These are phyloP conservation scores for Thymus quinquecostatus DNA, from an alignment of 257 asterid genomes.

Conservation along the genomic window DNA sequence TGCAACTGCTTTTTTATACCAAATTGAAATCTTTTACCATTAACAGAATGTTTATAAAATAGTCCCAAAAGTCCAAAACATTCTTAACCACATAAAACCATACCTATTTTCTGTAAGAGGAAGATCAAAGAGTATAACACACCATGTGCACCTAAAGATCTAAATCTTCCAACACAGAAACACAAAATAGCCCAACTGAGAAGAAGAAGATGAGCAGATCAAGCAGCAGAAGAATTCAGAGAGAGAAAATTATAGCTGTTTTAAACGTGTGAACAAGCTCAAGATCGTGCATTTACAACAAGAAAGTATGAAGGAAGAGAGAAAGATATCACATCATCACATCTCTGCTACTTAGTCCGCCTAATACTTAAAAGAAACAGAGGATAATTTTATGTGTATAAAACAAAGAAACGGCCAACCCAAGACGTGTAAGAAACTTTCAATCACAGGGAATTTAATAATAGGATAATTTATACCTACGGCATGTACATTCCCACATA, in stretches of 20 bases:
- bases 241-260: neutral
- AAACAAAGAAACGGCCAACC: constrained; percentile 46
- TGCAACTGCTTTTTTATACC: constrained; percentile 37
- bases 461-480: constrained; percentile 9
- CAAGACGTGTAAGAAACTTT: constrained; percentile 70
- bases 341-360: constrained; percentile 35
- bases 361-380: constrained; percentile 13
- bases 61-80: constrained; percentile 18
- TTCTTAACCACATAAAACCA: constrained; percentile 23
- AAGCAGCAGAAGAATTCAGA: constrained; percentile 19
- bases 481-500: constrained; percentile 24
- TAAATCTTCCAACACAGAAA: constrained; percentile 39
- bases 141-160: constrained; percentile 40
- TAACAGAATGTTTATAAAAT: neutral
- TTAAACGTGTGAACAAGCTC: constrained; percentile 30
- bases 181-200: constrained; percentile 25
- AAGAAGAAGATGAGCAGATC: constrained; percentile 33
- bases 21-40: constrained; percentile 30
- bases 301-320: constrained; percentile 22
- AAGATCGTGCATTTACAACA: constrained; percentile 25
- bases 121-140: constrained; percentile 33
- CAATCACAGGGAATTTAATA: constrained; percentile 34
- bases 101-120: constrained; percentile 42
- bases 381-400: constrained; percentile 11
- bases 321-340: constrained; percentile 31